Conservation (phyloP, 805 yeast genomes). For the Cyberlindnera xishuangbannaensis region DNA sequence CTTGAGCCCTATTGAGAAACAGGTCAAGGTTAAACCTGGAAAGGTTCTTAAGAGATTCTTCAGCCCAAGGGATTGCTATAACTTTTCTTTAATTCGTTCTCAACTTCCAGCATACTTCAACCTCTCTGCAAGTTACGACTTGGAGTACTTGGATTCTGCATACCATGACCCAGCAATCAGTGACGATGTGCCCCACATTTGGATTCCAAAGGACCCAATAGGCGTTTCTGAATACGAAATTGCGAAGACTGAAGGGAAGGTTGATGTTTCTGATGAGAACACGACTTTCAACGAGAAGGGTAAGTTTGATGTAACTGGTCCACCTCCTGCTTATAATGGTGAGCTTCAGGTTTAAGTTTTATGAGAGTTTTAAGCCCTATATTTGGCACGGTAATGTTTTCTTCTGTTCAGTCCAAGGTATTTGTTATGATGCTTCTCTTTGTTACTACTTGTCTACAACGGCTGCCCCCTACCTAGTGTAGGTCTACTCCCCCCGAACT, state of each 20-base stretch:
- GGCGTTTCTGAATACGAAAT: slow-evolving; percentile 62
- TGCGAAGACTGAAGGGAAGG: slow-evolving; percentile 46
- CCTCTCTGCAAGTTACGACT: slow-evolving; percentile 27
- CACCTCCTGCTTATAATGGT: slow-evolving; percentile 66
- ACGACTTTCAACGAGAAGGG: slow-evolving; percentile 58
- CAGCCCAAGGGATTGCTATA: slow-evolving; percentile 37
- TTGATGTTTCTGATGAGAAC: slow-evolving; percentile 50
- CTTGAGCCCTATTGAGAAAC: slow-evolving; percentile 15
- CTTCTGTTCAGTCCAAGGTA: neutral
- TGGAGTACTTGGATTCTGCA: slow-evolving; percentile 27
- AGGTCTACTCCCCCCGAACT: no score
- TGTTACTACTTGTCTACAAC: no score
- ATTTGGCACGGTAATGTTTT: neutral
- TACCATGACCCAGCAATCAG: slow-evolving; percentile 53
- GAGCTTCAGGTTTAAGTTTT: slow-evolving; percentile 11
- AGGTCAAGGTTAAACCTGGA: slow-evolving; percentile 14
- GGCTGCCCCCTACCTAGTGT: no score
- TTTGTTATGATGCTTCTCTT: no score
- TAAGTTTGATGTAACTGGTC: slow-evolving; percentile 45
- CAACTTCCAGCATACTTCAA: slow-evolving; percentile 33
- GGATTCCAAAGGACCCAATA: slow-evolving; percentile 66
- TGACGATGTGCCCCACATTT: slow-evolving; percentile 55
- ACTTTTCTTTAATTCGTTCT: slow-evolving; percentile 39
- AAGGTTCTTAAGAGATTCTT: slow-evolving; percentile 28
- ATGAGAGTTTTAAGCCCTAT: neutral